Evolutionary conservation across 2,329 filamentous ascomycete genomes (phyloP), one percentile per base, ranked within the genome.

Genomic region (Beauveria varroae): DNA sequence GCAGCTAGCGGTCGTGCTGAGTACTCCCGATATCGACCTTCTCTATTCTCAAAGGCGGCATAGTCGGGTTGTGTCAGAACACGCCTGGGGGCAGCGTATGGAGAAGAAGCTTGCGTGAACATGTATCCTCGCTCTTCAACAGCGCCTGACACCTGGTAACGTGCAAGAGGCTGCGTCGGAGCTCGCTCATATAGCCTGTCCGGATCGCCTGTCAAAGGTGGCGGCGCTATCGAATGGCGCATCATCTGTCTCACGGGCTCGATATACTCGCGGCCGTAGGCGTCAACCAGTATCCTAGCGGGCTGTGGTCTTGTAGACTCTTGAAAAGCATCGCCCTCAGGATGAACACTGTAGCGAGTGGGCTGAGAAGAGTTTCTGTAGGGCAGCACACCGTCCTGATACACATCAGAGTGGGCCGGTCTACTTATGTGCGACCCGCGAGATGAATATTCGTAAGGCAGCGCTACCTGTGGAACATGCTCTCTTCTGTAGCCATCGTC

Each of bases 181-280:
- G 79, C 74, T 66, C 87, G 82, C 68, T 93, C 90, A 67, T 92
- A 91, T 49, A 87, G 73, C 57, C 85, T 70, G 61, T 86, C 82
- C 26, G 79, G 75, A 34, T 86, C 84, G 18, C 78, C 72, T 24
- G 71, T 69, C 41, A 71, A 69, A 28, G 69, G 63, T 18, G 80
- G 76, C 46, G 82, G 79, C 5, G 80, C 82, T 18, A 81, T 77
- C 8, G 84, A 86, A 55, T 82, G 82, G 52, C 82, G 75, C 22
- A 79, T 69, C 20, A 78, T 66, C 26, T 72, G 66, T 53, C 77
- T 78, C 10, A 75, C 67, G 28, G 84, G 82, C 67, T 87, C 84
- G 63, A 81, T 72, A 75, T 93, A 97, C 70, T 91, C 86, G 71
- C 90, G 90, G 46, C 92, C 92, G 73, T 87, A 90, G 64, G 90